phyloP scores from a whole-genome alignment of 1,139 yeast species.

The Debaryomycetaceae sp. region DNA sequence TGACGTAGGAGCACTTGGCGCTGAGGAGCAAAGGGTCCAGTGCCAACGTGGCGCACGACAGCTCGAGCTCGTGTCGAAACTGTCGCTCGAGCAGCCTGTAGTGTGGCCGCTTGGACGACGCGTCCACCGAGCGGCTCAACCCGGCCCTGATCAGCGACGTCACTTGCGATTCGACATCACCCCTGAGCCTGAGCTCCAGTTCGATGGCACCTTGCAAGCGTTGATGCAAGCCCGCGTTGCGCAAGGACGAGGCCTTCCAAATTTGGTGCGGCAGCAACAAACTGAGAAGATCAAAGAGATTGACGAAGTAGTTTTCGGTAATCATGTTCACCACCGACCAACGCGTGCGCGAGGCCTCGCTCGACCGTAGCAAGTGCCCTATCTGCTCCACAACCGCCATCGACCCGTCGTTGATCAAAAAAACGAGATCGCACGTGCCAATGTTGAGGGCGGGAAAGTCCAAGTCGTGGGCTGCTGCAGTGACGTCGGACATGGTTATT shows the following conservation, averaged over 20 bases:
- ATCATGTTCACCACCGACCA: slow-evolving; percentile 37
- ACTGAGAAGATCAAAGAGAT: slow-evolving; percentile 35
- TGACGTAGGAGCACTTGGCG: slow-evolving; percentile 18
- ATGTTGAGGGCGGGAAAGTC: slow-evolving; percentile 10
- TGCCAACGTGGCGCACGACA: slow-evolving; percentile 18
- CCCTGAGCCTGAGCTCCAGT: no score
- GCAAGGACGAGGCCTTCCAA: slow-evolving; percentile 37
- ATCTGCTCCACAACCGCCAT: slow-evolving; percentile 20
- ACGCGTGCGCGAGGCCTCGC: no score
- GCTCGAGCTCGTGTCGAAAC: slow-evolving; percentile 29
- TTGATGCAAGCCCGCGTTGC: no score
- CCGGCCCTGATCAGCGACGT: no score
- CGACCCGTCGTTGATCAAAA: slow-evolving; percentile 41
- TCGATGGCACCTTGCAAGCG: no score
- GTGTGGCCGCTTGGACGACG: slow-evolving; percentile 21
- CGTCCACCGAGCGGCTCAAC: no score
- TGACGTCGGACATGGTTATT: not conserved
- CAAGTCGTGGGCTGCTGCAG: not conserved
- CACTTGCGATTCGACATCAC: no score
- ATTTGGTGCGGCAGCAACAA: slow-evolving; percentile 33
- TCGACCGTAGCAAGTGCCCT: no score
- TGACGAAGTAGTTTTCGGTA: slow-evolving; percentile 37
- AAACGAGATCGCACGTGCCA: slow-evolving; percentile 25
- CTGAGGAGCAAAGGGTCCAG: slow-evolving; percentile 34
- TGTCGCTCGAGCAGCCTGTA: slow-evolving; percentile 30